Conservation (phyloP, 164 flowering plant genomes). For the Brasenia schreberi region DNA sequence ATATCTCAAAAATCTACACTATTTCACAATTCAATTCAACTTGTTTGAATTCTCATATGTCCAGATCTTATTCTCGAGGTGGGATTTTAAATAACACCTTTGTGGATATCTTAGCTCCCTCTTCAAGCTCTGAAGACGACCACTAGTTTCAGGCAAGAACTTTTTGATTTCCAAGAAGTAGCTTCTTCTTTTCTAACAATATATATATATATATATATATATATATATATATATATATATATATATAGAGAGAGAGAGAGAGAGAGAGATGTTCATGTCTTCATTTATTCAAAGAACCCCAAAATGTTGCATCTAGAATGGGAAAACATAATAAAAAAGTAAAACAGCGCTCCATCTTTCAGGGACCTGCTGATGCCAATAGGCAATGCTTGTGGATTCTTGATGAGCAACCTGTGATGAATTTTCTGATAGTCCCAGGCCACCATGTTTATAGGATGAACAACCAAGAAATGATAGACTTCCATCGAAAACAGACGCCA, state of each 20-base stretch:
- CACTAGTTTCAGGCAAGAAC: conserved; percentile 69
- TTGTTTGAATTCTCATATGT: conserved; percentile 76
- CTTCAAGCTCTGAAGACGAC: conserved; percentile 55
- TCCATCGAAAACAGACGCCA: conserved; percentile 91
- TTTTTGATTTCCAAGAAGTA: not conserved
- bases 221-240: no score
- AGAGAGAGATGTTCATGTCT: no score
- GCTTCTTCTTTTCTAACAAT: not conserved
- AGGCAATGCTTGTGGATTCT: conserved; percentile 90
- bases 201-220: no score
- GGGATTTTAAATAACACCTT: conserved; percentile 15
- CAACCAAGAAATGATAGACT: conserved; percentile 72
- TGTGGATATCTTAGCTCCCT: conserved; percentile 72
- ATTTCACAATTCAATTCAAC: conserved; percentile 84
- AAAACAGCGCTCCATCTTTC: not conserved
- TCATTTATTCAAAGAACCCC: no score
- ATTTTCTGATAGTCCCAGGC: conserved; percentile 78
- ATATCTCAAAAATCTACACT: conserved; percentile 63
- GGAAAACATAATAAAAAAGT: no score
- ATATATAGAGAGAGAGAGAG: no score
- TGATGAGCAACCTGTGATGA: conserved; percentile 82
- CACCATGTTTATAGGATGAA: conserved; percentile 93
- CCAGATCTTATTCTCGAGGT: conserved; percentile 42
- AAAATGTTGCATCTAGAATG: no score
- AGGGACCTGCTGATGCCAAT: conserved; percentile 98